phyloP scores from a whole-genome alignment of 2,329 filamentous ascomycete genomes.

The Ascochyta pisi region DNA sequence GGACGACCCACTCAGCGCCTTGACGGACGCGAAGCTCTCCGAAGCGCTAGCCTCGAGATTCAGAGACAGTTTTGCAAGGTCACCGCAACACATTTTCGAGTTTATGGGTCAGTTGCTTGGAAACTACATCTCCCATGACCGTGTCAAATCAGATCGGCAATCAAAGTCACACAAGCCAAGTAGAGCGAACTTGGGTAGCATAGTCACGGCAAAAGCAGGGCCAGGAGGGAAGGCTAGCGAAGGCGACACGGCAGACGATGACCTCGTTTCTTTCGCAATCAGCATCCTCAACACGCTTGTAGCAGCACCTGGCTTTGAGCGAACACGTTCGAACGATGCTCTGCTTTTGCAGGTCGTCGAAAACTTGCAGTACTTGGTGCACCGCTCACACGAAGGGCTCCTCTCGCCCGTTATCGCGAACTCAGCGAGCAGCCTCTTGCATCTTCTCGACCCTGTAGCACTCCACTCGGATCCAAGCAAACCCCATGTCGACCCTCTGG shows the following conservation, averaged over 20 bases:
- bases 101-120: conserved; percentile 68
- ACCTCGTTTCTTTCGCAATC: conserved; percentile 51
- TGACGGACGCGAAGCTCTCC: conserved; percentile 68
- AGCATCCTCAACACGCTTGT: conserved; percentile 50
- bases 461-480: conserved; percentile 43
- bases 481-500: conserved; percentile 52
- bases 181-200: conserved; percentile 34
- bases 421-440: conserved; percentile 52
- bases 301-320: conserved; percentile 43
- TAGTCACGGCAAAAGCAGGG: conserved; percentile 19
- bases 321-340: conserved; percentile 31
- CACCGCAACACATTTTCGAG: conserved; percentile 69
- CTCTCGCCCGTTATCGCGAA: conserved; percentile 32
- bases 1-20: conserved; percentile 54
- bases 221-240: background rate
- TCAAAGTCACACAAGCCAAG: conserved; percentile 28
- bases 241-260: conserved; percentile 38
- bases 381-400: conserved; percentile 11
- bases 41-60: conserved; percentile 70
- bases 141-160: conserved; percentile 51
- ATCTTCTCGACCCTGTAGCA: conserved; percentile 60
- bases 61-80: conserved; percentile 67
- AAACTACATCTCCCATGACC: conserved; percentile 50
- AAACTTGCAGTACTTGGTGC: conserved; percentile 34
- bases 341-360: conserved; percentile 18